Percentiles rank a stretch among this genome's conserved stretches.
phyloP scores from a whole-genome alignment of 257 asterid genomes.

The Salvia splendens region DNA sequence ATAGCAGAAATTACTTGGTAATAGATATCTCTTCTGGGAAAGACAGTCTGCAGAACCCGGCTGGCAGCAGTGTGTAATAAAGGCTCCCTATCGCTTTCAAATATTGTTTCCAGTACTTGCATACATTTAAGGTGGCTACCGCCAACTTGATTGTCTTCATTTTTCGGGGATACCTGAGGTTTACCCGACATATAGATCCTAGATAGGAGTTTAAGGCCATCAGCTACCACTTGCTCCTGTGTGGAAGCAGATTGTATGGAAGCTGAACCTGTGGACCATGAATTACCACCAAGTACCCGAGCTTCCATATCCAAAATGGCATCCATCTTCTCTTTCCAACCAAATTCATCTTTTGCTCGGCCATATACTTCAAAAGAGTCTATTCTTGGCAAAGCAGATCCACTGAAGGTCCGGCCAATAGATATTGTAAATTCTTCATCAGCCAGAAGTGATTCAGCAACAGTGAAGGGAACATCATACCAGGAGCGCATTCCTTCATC shows the following conservation, averaged over 20 bases:
- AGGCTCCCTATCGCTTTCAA: slow-evolving; percentile 94
- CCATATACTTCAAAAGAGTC: slow-evolving; percentile 97
- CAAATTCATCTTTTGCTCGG: slow-evolving; percentile 96
- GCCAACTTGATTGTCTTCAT: slow-evolving; percentile 61
- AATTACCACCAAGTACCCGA: slow-evolving; percentile 68
- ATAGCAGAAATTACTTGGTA: slow-evolving; percentile 67
- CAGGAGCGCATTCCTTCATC: slow-evolving; percentile 99
- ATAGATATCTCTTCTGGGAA: slow-evolving; percentile 80
- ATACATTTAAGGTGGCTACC: slow-evolving; percentile 65
- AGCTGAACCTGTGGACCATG: slow-evolving; percentile 67
- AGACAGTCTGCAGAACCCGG: slow-evolving; percentile 80
- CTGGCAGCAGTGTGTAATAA: slow-evolving; percentile 85
- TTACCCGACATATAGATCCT: slow-evolving; percentile 62
- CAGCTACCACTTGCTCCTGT: slow-evolving; percentile 94
- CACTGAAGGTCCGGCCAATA: slow-evolving; percentile 83
- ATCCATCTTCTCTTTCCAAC: slow-evolving; percentile 99
- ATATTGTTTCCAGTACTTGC: slow-evolving; percentile 75
- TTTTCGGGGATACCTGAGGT: slow-evolving; percentile 58
- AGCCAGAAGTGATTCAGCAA: slow-evolving; percentile 96
- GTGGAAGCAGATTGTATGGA: slow-evolving; percentile 76
- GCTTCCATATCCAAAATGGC: slow-evolving; percentile 96
- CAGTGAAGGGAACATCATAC: slow-evolving; percentile 97
- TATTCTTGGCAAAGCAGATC: slow-evolving; percentile 83
- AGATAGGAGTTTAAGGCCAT: slow-evolving; percentile 90
- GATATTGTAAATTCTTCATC: slow-evolving; percentile 85